Evolutionary conservation across 306 rosid genomes (phyloP), one percentile per base, ranked within the genome.

Genomic region (Calophaca sinica): DNA sequence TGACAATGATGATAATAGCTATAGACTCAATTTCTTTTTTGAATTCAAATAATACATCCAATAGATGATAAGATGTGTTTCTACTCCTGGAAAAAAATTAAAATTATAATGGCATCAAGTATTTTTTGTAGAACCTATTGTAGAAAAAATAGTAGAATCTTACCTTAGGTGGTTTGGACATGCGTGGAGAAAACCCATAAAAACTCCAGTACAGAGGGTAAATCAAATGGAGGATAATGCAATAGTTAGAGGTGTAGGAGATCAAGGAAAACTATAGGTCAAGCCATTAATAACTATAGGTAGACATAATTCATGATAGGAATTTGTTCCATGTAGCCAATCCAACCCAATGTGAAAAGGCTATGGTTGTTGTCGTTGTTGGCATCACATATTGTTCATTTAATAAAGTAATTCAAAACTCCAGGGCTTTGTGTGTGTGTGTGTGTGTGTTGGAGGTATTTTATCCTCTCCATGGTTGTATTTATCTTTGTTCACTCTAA

Each of bases 1-100:
- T 68, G 11, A 32, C 31, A 9, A 53, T 67, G 54, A 35, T 68
- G 10, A 46, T 63, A 57, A 46, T 55, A n/a, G 33, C 7, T 63
- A 36, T 57, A 57, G 42, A 63, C 61, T 44, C 6, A 42, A 52
- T 72, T 49, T 58, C n/a, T 58, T 65, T 49, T 57, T 28, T 69
- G 10, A 54, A 68, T 68, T 28, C 15, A 46, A 54, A 42, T 45
- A 45, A 53, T 54, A 73, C 75, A 78, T 50, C 46, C 46, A 13
- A 39, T 6, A 62, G 44, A 53, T 42, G 62, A 57, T 48, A 38
- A 35, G 9, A 54, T n/a, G 9, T 46, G 69, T 54, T 39, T 53
- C 64, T 52, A 7, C 11, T 70, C 12, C 5, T 45, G 12, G 4
- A 48, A 46, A n/a, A 46, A 52, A 20, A 26, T 9, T 9, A 35